These are phyloP conservation scores for Umbelopsis sp. DNA, from an alignment of 371 early-diverging fungal species.

Conservation along the genomic window DNA sequence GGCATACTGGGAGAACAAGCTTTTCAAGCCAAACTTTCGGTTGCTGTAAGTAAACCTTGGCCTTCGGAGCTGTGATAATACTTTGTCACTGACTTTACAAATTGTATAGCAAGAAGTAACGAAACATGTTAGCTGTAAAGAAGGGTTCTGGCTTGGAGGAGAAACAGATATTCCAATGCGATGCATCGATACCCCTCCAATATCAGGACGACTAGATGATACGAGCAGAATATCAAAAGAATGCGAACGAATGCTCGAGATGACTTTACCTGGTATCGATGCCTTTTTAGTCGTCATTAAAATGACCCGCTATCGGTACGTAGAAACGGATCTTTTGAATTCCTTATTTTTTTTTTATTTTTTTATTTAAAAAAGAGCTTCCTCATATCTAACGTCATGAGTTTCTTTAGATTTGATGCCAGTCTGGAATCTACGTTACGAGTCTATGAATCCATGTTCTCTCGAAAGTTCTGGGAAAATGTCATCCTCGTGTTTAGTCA, in stretches of 20 bases:
- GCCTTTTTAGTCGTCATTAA: conserved; percentile 8
- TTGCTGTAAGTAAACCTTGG: conserved; percentile 27
- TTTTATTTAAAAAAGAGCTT: too few relatives aligned
- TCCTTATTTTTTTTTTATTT: too few relatives aligned
- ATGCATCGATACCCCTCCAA: conserved; percentile 13
- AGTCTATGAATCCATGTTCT: conserved; percentile 18
- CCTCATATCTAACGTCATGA: neutral
- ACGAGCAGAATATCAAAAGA: conserved; percentile 3
- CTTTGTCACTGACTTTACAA: too few relatives aligned
- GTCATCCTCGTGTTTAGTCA: conserved; percentile 50
- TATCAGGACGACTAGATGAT: conserved; percentile 7
- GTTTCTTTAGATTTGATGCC: conserved; percentile 18
- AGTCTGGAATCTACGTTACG: conserved; percentile 18
- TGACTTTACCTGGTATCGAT: neutral
- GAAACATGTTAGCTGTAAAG: neutral
- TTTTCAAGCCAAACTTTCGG: conserved; percentile 43
- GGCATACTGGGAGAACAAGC: conserved; percentile 39
- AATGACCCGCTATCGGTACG: neutral
- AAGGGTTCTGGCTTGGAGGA: conserved; percentile 7
- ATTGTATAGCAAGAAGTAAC: conserved; percentile 14
- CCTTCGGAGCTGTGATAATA: too few relatives aligned
- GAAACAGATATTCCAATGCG: conserved; percentile 16
- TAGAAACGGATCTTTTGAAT: neutral
- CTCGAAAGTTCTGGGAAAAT: conserved; percentile 37
- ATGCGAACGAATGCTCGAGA: conserved; percentile 3